Evolutionary conservation across 345 rosid genomes (phyloP).

Genomic region (Salix arbutifolia): DNA sequence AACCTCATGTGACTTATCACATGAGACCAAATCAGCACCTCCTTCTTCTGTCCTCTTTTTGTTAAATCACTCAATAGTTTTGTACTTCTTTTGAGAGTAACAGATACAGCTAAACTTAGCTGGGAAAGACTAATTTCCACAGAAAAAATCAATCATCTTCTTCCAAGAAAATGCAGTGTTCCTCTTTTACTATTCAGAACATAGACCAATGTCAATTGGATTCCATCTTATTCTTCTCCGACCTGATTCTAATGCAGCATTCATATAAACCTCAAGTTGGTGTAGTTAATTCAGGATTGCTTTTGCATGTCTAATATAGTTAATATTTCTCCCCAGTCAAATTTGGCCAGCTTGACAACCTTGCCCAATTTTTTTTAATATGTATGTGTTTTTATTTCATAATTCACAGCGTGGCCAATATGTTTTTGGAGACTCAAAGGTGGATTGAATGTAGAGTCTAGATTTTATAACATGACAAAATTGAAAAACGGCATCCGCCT

Average conservation of each 20-base stretch:
- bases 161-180: conserved; percentile 18
- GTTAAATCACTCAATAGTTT: conserved; percentile 8
- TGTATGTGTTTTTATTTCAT: conserved; percentile 1
- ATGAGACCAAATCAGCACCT: conserved; percentile 36
- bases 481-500: conserved; percentile 11
- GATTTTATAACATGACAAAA: conserved; percentile 3
- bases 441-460: conserved; percentile 11
- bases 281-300: background rate
- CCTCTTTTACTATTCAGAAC: conserved; percentile 8
- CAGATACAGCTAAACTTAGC: conserved; percentile 18
- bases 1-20: conserved; percentile 40
- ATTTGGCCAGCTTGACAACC: conserved; percentile 19
- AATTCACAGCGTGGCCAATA: conserved; percentile 5
- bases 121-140: conserved; percentile 19
- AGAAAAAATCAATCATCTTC: conserved; percentile 16
- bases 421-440: conserved; percentile 13
- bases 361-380: conserved; percentile 6
- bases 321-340: conserved; percentile 1
- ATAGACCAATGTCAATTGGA: background rate
- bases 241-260: background rate
- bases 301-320: background rate
- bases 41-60: conserved; percentile 16
- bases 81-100: conserved; percentile 1
- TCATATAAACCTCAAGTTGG: background rate
- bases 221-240: conserved; percentile 8